Base-by-base conservation (phyloP, 1,284 basidiomycete genomes). In the Coniferiporia weirii region DNA sequence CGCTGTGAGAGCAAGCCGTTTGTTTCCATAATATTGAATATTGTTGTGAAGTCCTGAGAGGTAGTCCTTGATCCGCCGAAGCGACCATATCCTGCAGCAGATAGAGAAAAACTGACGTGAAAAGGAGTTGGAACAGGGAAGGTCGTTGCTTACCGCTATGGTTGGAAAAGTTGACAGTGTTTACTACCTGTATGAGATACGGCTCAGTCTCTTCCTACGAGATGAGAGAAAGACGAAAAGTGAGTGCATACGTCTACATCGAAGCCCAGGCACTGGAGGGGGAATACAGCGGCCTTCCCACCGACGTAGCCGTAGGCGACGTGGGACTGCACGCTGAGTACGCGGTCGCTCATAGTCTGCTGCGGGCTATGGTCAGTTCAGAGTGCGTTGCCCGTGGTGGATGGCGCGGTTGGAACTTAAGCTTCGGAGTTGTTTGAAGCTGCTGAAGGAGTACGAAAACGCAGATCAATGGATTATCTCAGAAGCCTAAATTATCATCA, bases 251-350 rank as follows among this genome's bases (percentile, higher is more conserved):
- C 93, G 76, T 99, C 96, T 45, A 98, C 95, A 65, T 99, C 95
- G 75, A 91, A 98, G 22, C 95, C 96, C 48, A 98, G 82, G 61
- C 93, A 87, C 73, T 98, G 95, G 13, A 98, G 80, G 0, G 96
- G 95, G 69, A 99, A 98, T 0, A 93, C 89, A 0, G 96, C 96
- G 2, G 95, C 93, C 80, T 95, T 95, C 67, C 83, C 83, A 67
- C 95, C 95, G n/a, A 97, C 96, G 70, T 96, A 98, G 58, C 96
- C 96, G 64, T 88, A 93, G 1, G 91, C 85, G 60, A 98, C 96
- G 68, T 99, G 96, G 0, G 91, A 93, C 70, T 98, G 96, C 51
- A 98, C 84, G 70, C 88, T 89, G 36, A 92, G 73, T n/a, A 92
- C 77, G 47, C 86, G 76, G 55, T 67, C 75, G 59, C 65, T 52